Conservation (phyloP, 352 stramenopile genomes). For the Bremia lactucae region DNA sequence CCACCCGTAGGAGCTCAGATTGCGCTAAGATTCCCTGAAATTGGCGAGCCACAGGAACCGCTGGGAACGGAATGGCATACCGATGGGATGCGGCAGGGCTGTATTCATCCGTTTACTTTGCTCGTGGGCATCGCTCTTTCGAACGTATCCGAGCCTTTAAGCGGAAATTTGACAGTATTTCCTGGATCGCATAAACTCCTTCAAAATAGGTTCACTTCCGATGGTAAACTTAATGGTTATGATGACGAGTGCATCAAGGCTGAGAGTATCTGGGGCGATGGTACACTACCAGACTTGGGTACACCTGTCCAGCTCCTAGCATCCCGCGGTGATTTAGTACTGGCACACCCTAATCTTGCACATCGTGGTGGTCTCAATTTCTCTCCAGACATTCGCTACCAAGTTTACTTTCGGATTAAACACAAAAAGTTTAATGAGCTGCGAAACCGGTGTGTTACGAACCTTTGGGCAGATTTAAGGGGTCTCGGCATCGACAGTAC, state of each 20-base stretch:
- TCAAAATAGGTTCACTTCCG: slow-evolving; percentile 33
- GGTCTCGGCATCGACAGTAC: slow-evolving; percentile 22
- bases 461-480: slow-evolving; percentile 50
- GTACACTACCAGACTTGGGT: slow-evolving; percentile 55
- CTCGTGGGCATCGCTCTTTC: slow-evolving; percentile 63
- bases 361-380: slow-evolving; percentile 76
- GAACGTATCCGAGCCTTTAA: slow-evolving; percentile 43
- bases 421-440: slow-evolving; percentile 38
- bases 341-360: slow-evolving; percentile 63
- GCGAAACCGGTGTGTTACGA: slow-evolving; percentile 10
- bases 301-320: slow-evolving; percentile 48
- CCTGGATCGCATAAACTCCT: slow-evolving; percentile 45
- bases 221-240: slow-evolving; percentile 44
- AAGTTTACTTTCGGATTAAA: slow-evolving; percentile 80
- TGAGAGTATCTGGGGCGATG: slow-evolving; percentile 69
- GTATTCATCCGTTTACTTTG: slow-evolving; percentile 57
- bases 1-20: slow-evolving; percentile 52
- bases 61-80: slow-evolving; percentile 73
- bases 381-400: slow-evolving; percentile 69
- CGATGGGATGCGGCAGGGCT: slow-evolving; percentile 69
- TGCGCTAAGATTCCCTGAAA: slow-evolving; percentile 60
- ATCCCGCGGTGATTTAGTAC: slow-evolving; percentile 46
- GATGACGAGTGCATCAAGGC: slow-evolving; percentile 49
- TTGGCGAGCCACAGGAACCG: slow-evolving; percentile 48
- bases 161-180: slow-evolving; percentile 70